Base-by-base conservation (phyloP, 495 filamentous ascomycete species). In the Talaromyces liani region DNA sequence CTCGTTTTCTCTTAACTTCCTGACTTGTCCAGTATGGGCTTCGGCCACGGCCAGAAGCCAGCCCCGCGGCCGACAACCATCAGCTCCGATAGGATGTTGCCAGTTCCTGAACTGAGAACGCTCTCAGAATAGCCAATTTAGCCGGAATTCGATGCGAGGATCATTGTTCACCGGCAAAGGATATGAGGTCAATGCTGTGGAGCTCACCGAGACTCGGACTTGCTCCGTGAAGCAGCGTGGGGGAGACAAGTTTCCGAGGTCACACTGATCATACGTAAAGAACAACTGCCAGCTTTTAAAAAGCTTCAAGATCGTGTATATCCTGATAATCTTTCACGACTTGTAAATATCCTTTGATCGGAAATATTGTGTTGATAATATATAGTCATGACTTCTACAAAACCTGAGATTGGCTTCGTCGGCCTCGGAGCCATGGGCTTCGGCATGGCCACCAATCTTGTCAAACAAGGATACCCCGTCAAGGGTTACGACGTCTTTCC, bases 341-440 rank as follows among this genome's bases (percentile, higher is more conserved):
- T 12, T 18, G 53, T 16, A 29, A 34, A 34, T 16, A 14, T 59
- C 3, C 4, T 20, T 24, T 34, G 8, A 24, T 36, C 58, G 8
- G 34, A 5, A 41, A 7, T 14, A 39, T 6, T 25, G 16, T 45
- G 36, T 6, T 16, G 6, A 6, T 25, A 58, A 1, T 5, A 58
- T 20, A 33, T 14, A 58, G 34, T 20, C 56, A 58, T 58, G 56
- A 29, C n/a, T 39, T 36, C 56, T 20, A 5, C 22, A 25, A 79
- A 86, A 68, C 81, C 85, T 8, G 75, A 79, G 56, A 75, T 92
- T 61, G 85, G 88, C 65, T 93, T 93, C 75, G 87, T 90, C 63
- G 91, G 91, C 79, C 87, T 94, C 6, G 91, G 91, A 66, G 90
- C 91, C 76, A 94, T 93, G 91, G 91, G 91, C 69, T 91, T 90